A percentile compares a stretch with the other conserved stretches of the same genome.
These are phyloP conservation scores for Phytophthora meadii DNA, from an alignment of 352 stramenopile species.

Conservation along the genomic window DNA sequence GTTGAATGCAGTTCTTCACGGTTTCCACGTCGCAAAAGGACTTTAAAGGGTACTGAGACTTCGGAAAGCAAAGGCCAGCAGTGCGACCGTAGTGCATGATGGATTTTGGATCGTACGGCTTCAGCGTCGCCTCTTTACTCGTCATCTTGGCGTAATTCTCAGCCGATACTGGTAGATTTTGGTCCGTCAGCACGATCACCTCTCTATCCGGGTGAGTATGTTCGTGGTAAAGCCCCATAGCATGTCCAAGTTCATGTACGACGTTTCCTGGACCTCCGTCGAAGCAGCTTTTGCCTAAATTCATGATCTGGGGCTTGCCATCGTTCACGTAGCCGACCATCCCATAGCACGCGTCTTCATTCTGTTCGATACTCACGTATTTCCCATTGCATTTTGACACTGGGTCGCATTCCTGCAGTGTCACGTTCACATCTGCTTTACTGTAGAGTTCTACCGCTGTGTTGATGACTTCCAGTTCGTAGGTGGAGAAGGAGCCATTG, in stretches of 20 bases:
- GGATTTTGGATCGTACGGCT: conserved; percentile 70
- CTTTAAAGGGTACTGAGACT: conserved; percentile 65
- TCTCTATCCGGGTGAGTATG: conserved; percentile 71
- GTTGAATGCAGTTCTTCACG: conserved; percentile 74
- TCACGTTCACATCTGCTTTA: conserved; percentile 66
- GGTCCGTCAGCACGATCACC: conserved; percentile 75
- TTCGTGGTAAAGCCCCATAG: conserved; percentile 74
- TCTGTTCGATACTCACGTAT: conserved; percentile 77
- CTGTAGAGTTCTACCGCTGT: conserved; percentile 64
- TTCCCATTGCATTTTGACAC: conserved; percentile 63
- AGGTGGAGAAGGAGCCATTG: conserved; percentile 52
- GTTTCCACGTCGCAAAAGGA: conserved; percentile 73
- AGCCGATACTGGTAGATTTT: conserved; percentile 62
- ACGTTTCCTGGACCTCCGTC: conserved; percentile 51
- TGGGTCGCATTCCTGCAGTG: conserved; percentile 70
- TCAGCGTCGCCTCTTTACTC: conserved; percentile 51
- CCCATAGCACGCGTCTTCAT: conserved; percentile 75
- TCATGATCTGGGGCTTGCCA: conserved; percentile 70
- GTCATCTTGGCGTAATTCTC: conserved; percentile 77
- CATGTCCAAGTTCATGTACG: conserved; percentile 75
- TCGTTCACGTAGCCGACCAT: conserved; percentile 78
- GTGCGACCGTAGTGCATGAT: conserved; percentile 84
- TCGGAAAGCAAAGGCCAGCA: conserved; percentile 74
- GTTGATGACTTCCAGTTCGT: conserved; percentile 59
- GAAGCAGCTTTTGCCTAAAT: conserved; percentile 75